These are phyloP conservation scores for Trichoderma atroviride DNA, from an alignment of 2,329 filamentous ascomycete species.

Conservation along the genomic window DNA sequence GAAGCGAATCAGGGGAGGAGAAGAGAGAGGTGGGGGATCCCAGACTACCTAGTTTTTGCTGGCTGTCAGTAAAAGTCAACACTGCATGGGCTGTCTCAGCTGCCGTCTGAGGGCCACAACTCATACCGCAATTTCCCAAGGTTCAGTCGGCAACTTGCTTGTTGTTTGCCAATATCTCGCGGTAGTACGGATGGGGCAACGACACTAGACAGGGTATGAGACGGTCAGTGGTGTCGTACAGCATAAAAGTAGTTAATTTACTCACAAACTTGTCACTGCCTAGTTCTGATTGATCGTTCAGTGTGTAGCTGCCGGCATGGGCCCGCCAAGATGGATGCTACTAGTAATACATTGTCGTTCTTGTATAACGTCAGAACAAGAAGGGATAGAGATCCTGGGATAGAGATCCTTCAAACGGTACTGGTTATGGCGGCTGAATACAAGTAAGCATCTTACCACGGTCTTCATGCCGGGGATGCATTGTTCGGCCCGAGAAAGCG, in stretches of 20 bases:
- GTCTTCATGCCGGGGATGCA: too few species aligned
- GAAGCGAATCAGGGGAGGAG: fast-evolving
- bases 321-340: background rate
- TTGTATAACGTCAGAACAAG: too few species aligned
- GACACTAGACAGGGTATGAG: background rate
- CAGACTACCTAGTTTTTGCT: background rate
- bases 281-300: background rate
- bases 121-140: background rate
- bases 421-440: background rate
- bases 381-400: background rate
- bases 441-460: too few species aligned
- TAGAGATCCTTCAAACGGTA: background rate
- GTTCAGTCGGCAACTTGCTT: background rate
- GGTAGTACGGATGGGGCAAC: background rate
- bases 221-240: background rate
- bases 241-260: background rate
- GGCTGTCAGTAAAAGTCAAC: background rate
- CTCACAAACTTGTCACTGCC: background rate
- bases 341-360: too few species aligned
- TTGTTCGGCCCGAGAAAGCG: too few species aligned
- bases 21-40: background rate
- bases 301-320: background rate
- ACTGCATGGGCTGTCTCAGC: background rate
- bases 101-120: background rate
- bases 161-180: background rate